These are phyloP conservation scores for Ceratocystis huliohia DNA, from an alignment of 2,329 filamentous ascomycete species.

Conservation along the genomic window DNA sequence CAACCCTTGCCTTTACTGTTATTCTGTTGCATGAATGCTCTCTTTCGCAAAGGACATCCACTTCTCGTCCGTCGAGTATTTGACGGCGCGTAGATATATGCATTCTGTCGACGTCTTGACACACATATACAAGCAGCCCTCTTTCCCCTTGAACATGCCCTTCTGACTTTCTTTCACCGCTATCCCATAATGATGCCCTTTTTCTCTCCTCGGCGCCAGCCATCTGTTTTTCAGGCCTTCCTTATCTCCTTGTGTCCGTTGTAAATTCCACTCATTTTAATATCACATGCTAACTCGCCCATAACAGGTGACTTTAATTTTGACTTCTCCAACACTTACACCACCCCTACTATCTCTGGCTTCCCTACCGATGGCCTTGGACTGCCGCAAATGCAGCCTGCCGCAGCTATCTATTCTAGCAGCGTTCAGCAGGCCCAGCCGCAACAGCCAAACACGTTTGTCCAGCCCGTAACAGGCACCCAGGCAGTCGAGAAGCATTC, in stretches of 20 bases:
- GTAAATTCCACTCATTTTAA: conserved; percentile 12
- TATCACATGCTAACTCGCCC: conserved; percentile 16
- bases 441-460: conserved; percentile 21
- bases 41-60: not conserved
- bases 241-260: not conserved
- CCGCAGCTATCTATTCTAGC: conserved; percentile 35
- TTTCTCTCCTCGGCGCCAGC: not conserved
- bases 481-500: conserved; percentile 36
- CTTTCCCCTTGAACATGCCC: not conserved
- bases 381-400: conserved; percentile 43
- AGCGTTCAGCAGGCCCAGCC: conserved; percentile 28
- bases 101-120: not conserved
- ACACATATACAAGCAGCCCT: not conserved
- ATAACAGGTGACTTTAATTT: conserved; percentile 20
- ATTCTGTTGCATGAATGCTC: not conserved
- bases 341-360: not conserved
- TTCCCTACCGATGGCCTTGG: conserved; percentile 22
- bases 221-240: not conserved
- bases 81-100: too few species aligned
- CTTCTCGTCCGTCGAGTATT: not conserved
- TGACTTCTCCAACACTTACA: conserved; percentile 35
- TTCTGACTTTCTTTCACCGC: not conserved
- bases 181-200: not conserved
- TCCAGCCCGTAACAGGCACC: conserved; percentile 23
- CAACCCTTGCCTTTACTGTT: not conserved